These are phyloP conservation scores for Euphorbia lathyris DNA, from an alignment of 345 rosid genomes.

Conservation along the genomic window DNA sequence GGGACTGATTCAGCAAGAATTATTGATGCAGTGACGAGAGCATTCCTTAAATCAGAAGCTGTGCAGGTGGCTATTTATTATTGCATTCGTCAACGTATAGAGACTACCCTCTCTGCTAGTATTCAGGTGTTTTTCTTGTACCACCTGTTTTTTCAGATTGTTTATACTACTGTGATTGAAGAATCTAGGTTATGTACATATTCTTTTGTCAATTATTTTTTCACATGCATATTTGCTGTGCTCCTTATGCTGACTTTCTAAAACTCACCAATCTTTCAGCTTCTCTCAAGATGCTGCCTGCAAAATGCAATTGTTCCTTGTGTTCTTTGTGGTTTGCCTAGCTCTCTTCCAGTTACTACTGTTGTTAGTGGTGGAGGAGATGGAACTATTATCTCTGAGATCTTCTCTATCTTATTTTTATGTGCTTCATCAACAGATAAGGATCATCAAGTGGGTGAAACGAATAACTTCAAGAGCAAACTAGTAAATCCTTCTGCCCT, in stretches of 20 bases:
- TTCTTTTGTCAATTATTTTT: neutral
- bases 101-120: slow-evolving; percentile 53
- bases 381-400: slow-evolving; percentile 82
- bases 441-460: slow-evolving; percentile 58
- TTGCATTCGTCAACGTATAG: slow-evolving; percentile 79
- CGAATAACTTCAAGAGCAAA: slow-evolving; percentile 51
- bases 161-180: slow-evolving; percentile 5
- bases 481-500: slow-evolving; percentile 50
- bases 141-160: slow-evolving; percentile 3
- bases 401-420: slow-evolving; percentile 60
- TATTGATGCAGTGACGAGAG: slow-evolving; percentile 63
- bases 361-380: slow-evolving; percentile 93
- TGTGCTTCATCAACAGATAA: slow-evolving; percentile 51
- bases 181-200: slow-evolving; percentile 9
- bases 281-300: slow-evolving; percentile 85
- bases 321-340: slow-evolving; percentile 89
- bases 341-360: slow-evolving; percentile 74
- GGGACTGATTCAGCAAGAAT: slow-evolving; percentile 61
- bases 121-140: slow-evolving; percentile 60
- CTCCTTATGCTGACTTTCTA: neutral
- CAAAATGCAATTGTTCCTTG: slow-evolving; percentile 67
- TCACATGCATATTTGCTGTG: neutral
- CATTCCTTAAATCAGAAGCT: slow-evolving; percentile 73
- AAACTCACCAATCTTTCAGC: slow-evolving; percentile 45
- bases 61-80: slow-evolving; percentile 70